Conservation (phyloP, 2,329 filamentous ascomycete species). For the Fusarium buharicum region DNA sequence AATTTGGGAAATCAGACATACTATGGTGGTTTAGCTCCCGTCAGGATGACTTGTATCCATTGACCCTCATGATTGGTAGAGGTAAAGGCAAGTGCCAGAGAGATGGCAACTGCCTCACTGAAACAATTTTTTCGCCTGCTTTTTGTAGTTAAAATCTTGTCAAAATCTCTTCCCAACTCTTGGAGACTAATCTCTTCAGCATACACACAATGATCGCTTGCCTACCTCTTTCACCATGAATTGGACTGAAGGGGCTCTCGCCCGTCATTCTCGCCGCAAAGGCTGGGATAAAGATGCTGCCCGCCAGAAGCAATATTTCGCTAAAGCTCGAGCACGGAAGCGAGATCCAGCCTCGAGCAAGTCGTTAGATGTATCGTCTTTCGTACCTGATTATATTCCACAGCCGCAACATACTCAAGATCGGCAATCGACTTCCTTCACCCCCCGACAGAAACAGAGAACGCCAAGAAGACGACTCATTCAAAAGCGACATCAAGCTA, state of each 20-base stretch:
- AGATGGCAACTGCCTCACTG: background rate
- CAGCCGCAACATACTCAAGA: slow-evolving; percentile 2
- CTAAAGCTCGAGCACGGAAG: slow-evolving; percentile 47
- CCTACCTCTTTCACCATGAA: slow-evolving; percentile 51
- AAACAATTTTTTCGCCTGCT: background rate
- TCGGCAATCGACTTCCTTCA: background rate
- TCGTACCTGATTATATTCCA: slow-evolving; percentile 46
- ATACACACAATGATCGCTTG: background rate
- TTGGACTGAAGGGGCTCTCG: slow-evolving; percentile 54
- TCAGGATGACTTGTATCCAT: no score
- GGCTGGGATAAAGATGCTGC: slow-evolving; percentile 49
- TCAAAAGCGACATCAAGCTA: background rate
- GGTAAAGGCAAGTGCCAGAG: background rate
- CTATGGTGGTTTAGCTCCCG: no score
- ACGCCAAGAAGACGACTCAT: slow-evolving; percentile 23
- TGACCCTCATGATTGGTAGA: background rate
- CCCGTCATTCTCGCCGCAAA: slow-evolving; percentile 51
- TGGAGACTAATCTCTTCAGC: background rate
- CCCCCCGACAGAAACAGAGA: slow-evolving; percentile 14
- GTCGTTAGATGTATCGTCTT: slow-evolving; percentile 16
- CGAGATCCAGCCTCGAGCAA: slow-evolving; percentile 23
- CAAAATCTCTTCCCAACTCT: background rate
- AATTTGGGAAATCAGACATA: no score
- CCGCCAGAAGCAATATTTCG: slow-evolving; percentile 54
- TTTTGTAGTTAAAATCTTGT: no score